phyloP scores from a whole-genome alignment of 352 stramenopile genomes.

The Pythium biforme region DNA sequence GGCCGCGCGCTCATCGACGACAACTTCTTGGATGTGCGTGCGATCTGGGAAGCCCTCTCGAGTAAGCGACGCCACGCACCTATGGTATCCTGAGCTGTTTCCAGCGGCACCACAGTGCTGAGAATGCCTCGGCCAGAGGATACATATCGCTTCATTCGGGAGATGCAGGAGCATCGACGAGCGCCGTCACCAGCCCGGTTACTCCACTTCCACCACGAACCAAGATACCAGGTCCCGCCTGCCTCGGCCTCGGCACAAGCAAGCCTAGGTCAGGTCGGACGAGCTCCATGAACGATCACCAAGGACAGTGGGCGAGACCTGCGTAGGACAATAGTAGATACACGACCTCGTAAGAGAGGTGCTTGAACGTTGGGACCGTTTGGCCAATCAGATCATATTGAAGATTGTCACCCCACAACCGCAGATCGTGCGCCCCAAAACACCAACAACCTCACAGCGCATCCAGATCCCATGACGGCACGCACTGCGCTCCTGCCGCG shows the following conservation, averaged over 20 bases:
- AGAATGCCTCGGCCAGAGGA: no score
- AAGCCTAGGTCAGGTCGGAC: no score
- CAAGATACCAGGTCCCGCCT: no score
- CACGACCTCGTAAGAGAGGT: neutral
- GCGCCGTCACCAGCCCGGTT: no score
- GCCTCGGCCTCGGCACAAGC: no score
- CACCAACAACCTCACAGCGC: no score
- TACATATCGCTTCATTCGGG: no score
- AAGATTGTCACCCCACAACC: constrained; percentile 8
- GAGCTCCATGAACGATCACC: neutral
- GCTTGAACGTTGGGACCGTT: constrained; percentile 18
- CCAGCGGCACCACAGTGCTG: no score
- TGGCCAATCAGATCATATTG: constrained; percentile 27
- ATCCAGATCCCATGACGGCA: no score
- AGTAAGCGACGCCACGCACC: neutral
- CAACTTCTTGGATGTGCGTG: constrained; percentile 47
- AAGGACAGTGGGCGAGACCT: neutral
- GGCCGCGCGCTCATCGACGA: constrained; percentile 52
- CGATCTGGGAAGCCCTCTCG: constrained; percentile 32
- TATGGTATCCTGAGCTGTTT: neutral
- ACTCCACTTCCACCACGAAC: no score
- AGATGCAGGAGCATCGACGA: no score
- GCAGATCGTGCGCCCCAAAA: neutral
- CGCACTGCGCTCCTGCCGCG: neutral
- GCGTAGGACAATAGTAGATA: neutral